phyloP scores from a whole-genome alignment of 2,329 filamentous ascomycete species.

The Sporothrix brasiliensis region DNA sequence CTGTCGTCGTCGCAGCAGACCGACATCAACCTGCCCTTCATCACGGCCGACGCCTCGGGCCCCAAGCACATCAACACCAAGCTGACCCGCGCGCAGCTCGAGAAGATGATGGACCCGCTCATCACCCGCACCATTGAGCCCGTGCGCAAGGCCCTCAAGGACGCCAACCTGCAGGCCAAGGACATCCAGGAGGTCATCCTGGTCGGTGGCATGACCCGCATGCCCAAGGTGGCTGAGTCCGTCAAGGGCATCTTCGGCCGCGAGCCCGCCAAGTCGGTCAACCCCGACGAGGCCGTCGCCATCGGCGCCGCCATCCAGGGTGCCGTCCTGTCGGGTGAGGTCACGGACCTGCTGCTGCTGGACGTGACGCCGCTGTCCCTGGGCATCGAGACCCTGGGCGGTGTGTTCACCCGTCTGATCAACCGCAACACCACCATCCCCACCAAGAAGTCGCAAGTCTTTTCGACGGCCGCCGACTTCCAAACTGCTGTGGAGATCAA shows the following conservation, averaged over 20 bases:
- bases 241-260: conserved; percentile 94
- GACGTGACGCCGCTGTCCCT: no score
- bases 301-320: conserved; percentile 98
- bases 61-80: conserved; percentile 95
- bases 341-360: no score
- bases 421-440: no score
- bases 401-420: conserved; percentile 75
- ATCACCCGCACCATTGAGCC: conserved; percentile 98
- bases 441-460: conserved; percentile 82
- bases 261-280: conserved; percentile 99
- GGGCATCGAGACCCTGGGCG: no score
- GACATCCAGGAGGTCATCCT: conserved; percentile 94
- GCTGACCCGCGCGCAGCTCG: conserved; percentile 98
- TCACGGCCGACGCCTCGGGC: conserved; percentile 96
- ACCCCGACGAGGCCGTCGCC: conserved; percentile 97
- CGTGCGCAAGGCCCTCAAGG: conserved; percentile 93
- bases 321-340: conserved; percentile 85
- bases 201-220: conserved; percentile 97
- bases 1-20: conserved; percentile 91
- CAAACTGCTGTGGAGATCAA: conserved; percentile 99
- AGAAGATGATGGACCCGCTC: conserved; percentile 98
- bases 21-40: conserved; percentile 98
- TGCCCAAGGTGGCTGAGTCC: conserved; percentile 98
- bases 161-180: conserved; percentile 95
- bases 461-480: conserved; percentile 99